Conservation (phyloP, 108 stramenopile species). For the Mediolabrus comicus region DNA sequence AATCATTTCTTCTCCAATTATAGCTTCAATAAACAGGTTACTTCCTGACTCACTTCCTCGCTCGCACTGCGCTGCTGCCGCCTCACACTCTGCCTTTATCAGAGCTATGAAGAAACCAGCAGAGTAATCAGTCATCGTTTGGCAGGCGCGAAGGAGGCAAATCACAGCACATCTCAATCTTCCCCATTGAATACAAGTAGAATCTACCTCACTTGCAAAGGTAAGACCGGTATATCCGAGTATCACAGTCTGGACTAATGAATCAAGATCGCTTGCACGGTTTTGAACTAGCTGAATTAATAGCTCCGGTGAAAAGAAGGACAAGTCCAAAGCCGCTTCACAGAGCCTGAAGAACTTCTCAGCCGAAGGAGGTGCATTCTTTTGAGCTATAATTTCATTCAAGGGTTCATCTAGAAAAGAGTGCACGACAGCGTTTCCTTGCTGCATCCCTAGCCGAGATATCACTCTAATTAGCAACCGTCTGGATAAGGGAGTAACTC, state of each 20-base stretch:
- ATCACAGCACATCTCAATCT: conserved; percentile 64
- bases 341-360: conserved; percentile 51
- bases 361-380: conserved; percentile 12
- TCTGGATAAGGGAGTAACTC: conserved; percentile 66
- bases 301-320: conserved; percentile 58
- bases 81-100: conserved; percentile 64
- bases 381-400: conserved; percentile 19
- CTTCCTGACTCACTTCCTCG: conserved; percentile 49
- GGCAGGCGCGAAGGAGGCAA: conserved; percentile 40
- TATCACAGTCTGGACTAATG: conserved; percentile 30
- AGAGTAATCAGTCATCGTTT: conserved; percentile 40
- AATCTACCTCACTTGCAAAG: conserved; percentile 16
- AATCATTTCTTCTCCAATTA: conserved; percentile 64
- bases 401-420: conserved; percentile 17
- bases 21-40: conserved; percentile 57
- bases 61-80: conserved; percentile 48
- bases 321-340: conserved; percentile 63
- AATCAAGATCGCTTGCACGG: conserved; percentile 12
- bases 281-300: conserved; percentile 36
- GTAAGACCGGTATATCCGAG: conserved; percentile 27
- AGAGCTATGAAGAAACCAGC: conserved; percentile 29
- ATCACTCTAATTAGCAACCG: conserved; percentile 64
- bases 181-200: conserved; percentile 57
- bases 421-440: conserved; percentile 20
- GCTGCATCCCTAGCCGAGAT: conserved; percentile 46